These are phyloP conservation scores for Lentinula lateritia DNA, from an alignment of 768 basidiomycete species.

Conservation along the genomic window DNA sequence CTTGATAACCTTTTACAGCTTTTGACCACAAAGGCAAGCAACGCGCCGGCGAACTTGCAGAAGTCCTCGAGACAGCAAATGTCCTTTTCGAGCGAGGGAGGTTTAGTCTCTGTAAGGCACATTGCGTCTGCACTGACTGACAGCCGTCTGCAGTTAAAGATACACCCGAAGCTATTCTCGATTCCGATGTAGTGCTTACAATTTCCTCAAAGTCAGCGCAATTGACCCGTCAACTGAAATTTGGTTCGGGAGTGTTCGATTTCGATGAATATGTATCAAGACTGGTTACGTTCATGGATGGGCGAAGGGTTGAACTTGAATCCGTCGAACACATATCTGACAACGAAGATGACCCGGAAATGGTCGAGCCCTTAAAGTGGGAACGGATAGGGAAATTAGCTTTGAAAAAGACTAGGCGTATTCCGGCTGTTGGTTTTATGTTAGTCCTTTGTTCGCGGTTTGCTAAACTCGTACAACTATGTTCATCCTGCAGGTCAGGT, in stretches of 20 bases:
- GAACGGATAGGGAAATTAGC: constrained; percentile 81
- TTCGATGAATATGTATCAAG: constrained; percentile 84
- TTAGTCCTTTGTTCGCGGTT: constrained; percentile 26
- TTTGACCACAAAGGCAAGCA: constrained; percentile 34
- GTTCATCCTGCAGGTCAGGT: constrained; percentile 69
- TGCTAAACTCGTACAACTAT: constrained; percentile 8
- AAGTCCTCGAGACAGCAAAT: constrained; percentile 54
- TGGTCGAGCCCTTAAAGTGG: constrained; percentile 61
- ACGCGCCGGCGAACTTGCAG: constrained; percentile 49
- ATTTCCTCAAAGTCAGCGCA: constrained; percentile 71
- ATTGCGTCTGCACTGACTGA: background rate
- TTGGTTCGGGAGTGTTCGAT: constrained; percentile 84
- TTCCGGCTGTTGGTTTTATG: constrained; percentile 86
- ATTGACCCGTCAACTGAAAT: constrained; percentile 85
- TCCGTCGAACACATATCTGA: constrained; percentile 45
- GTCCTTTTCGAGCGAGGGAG: constrained; percentile 55
- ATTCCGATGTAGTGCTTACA: constrained; percentile 62
- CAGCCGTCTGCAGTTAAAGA: constrained; percentile 51
- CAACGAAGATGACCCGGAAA: constrained; percentile 27
- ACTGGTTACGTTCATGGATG: constrained; percentile 72
- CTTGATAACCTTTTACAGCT: background rate
- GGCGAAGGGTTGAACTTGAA: constrained; percentile 43
- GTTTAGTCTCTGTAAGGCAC: constrained; percentile 15
- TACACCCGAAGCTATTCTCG: constrained; percentile 85
- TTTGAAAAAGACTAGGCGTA: constrained; percentile 73